Evolutionary conservation across 352 stramenopile species (phyloP).

Genomic region (Phytophthora multivora): DNA sequence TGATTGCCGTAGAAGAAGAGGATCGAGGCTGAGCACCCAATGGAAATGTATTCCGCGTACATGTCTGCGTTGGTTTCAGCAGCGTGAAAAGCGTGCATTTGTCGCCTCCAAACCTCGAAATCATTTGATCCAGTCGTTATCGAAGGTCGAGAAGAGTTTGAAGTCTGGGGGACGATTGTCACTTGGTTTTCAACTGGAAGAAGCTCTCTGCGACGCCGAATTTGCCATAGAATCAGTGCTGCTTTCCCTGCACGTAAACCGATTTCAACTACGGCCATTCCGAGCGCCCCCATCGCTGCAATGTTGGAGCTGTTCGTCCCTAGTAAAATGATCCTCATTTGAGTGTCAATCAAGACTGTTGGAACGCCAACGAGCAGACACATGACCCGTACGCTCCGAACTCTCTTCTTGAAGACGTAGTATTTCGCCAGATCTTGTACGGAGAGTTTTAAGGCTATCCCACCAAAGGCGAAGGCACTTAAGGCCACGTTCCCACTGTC

Average conservation of each 20-base stretch:
- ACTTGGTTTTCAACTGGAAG: neutral
- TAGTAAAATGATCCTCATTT: constrained; percentile 42
- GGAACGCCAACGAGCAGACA: constrained; percentile 31
- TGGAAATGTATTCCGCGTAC: constrained; percentile 51
- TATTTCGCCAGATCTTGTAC: constrained; percentile 26
- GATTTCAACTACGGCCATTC: constrained; percentile 37
- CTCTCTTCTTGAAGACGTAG: constrained; percentile 18
- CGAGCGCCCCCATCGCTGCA: constrained; percentile 15
- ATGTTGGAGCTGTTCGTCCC: constrained; percentile 13
- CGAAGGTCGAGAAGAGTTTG: neutral
- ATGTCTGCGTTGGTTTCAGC: constrained; percentile 37
- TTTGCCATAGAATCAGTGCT: constrained; percentile 12
- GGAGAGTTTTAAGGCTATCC: constrained; percentile 25
- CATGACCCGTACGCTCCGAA: constrained; percentile 32
- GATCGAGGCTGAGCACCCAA: constrained; percentile 36
- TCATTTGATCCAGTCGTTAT: neutral
- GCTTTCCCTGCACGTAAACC: constrained; percentile 23
- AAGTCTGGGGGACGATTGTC: neutral
- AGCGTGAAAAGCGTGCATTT: constrained; percentile 1
- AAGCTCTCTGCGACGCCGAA: constrained; percentile 8
- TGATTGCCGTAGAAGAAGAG: constrained; percentile 40
- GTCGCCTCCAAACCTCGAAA: constrained; percentile 15
- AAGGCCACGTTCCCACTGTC: neutral
- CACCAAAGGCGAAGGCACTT: neutral
- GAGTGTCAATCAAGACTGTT: constrained; percentile 46